Base-by-base conservation (phyloP, 1,284 basidiomycete genomes). In the Tylopilus sp. region DNA sequence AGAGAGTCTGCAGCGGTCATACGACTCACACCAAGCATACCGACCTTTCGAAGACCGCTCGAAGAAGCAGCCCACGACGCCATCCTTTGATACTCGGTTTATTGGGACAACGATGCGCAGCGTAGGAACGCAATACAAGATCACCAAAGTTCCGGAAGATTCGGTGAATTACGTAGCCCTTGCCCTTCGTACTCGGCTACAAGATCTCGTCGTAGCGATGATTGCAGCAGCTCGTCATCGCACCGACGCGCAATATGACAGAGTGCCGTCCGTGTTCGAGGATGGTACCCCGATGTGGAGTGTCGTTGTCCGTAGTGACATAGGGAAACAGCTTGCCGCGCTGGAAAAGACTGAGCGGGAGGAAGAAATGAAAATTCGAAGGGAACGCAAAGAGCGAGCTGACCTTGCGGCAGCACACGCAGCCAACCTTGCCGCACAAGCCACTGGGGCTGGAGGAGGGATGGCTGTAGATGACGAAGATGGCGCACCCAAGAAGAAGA, bases 271-370 rank as follows among this genome's bases (percentile, higher is more conserved):
- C 11, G 57, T 79, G 37, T 89, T 88, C 55, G 75, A 78, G 42
- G 79, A 84, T 44, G 64, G 64, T 18, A 74, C 75, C 6, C 85
- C 89, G 1, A 90, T 92, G 83, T 93, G 89, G 88, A 78, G 79
- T 49, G 74, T 89, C 47, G 68, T 82, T 13, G 77, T 93, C 2
- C 76, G 84, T 21, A 81, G 76, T 30, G 89, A 92, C 59, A 76
- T 87, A 10, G 81, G 77, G 29, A 91, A 89, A 66, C 84, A 89
- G 66, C 71, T 92, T 1, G 76, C 77, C 0, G 79, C 79, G 8
- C 69, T 93, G 15, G 89, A 92, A 67, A 80, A 78, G 52, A 76
- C 78, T 4, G 89, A 93, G 60, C 71, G 87, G 34, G 90, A 92
- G 59, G 90, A 93, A 50, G 91, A 93, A 69, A 77, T 80, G 65